These are phyloP conservation scores for Aspergillus oerlinghausenensis DNA, from an alignment of 2,329 filamentous ascomycete genomes.

Conservation along the genomic window DNA sequence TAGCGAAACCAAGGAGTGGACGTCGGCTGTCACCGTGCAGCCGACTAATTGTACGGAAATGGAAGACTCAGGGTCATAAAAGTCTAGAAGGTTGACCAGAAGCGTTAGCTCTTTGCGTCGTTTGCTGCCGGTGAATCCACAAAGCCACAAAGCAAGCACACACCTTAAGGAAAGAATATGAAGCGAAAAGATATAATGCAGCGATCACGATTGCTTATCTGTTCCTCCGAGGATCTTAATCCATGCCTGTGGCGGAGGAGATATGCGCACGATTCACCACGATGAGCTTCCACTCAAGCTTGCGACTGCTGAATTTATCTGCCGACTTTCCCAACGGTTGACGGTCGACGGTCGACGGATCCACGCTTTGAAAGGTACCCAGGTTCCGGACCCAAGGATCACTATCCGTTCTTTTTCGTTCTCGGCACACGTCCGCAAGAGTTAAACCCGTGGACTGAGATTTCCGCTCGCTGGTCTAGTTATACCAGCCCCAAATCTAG, in stretches of 20 bases:
- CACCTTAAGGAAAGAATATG: not conserved
- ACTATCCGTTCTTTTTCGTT: not conserved
- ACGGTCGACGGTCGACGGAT: constrained; percentile 4
- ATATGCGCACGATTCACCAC: not conserved
- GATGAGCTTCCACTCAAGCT: not conserved
- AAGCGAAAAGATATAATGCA: not conserved
- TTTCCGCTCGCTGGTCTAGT: not conserved
- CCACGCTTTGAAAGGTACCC: constrained; percentile 11
- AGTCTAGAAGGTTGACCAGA: constrained; percentile 9
- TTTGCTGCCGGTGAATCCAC: not conserved
- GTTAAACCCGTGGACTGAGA: not conserved
- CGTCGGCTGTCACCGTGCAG: constrained; percentile 16
- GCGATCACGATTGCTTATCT: not conserved
- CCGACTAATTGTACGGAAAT: constrained; percentile 10
- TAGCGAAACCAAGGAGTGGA: constrained; percentile 18
- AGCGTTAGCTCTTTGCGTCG: not conserved
- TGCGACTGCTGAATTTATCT: not conserved
- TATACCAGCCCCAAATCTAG: not conserved
- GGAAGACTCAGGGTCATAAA: constrained; percentile 4
- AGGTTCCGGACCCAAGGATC: constrained; percentile 9
- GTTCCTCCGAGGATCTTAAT: not conserved
- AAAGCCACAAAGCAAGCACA: not conserved
- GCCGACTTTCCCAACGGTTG: not conserved
- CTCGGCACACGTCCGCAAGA: constrained; percentile 1
- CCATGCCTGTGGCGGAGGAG: not conserved